phyloP scores from a whole-genome alignment of 768 basidiomycete species.

The Lactifluus hygrophoroides region DNA sequence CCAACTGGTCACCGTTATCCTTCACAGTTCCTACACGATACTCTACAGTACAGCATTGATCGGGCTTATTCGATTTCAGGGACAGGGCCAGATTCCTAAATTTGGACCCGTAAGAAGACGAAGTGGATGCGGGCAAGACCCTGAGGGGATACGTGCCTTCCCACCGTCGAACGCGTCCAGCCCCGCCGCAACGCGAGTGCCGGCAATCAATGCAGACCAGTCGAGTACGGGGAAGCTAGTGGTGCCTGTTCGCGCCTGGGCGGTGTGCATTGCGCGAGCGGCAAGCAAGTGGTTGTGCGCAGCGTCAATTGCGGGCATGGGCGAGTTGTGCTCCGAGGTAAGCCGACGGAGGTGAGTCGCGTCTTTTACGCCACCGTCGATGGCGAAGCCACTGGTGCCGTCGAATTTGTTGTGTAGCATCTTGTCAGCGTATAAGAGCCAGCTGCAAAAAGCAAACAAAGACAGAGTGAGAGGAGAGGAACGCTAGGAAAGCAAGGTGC shows the following conservation, averaged over 20 bases:
- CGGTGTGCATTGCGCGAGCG: constrained; percentile 60
- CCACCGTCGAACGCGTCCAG: constrained; percentile 37
- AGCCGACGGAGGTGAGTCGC: constrained; percentile 68
- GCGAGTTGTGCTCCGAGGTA: constrained; percentile 52
- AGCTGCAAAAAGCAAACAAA: constrained; percentile 34
- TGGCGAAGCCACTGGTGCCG: constrained; percentile 62
- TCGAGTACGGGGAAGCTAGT: constrained; percentile 55
- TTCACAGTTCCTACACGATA: not conserved
- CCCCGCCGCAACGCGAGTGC: constrained; percentile 68
- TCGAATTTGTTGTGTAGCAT: constrained; percentile 72
- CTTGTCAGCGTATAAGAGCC: constrained; percentile 52
- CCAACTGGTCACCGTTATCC: not conserved
- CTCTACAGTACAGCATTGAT: not conserved
- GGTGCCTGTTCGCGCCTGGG: constrained; percentile 36
- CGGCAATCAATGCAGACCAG: constrained; percentile 78
- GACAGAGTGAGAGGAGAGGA: not conserved
- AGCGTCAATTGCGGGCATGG: constrained; percentile 63
- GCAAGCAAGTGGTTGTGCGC: constrained; percentile 76
- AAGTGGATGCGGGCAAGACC: not conserved
- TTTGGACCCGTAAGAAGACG: not conserved
- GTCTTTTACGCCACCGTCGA: constrained; percentile 87
- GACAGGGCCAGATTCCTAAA: constrained; percentile 1
- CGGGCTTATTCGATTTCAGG: constrained; percentile 2
- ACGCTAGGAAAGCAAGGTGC: not conserved
- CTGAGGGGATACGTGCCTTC: constrained; percentile 26